phyloP scores from a whole-genome alignment of 2,329 filamentous ascomycete species.

The Aureobasidium mangrovei region DNA sequence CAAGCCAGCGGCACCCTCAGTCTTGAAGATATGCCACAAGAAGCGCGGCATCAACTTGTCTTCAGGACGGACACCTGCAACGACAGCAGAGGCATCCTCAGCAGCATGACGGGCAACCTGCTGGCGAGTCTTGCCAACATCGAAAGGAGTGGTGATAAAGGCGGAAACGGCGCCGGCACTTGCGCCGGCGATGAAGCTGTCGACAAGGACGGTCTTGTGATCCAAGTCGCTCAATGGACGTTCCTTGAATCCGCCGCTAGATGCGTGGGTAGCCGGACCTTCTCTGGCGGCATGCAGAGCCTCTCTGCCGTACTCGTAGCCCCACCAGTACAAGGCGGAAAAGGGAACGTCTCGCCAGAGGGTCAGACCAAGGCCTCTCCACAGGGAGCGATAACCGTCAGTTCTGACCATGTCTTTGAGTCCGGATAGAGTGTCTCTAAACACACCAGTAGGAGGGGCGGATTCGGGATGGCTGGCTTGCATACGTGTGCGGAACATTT shows the following conservation, averaged over 20 bases:
- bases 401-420: slow-evolving; percentile 68
- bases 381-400: slow-evolving; percentile 73
- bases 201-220: slow-evolving; percentile 68
- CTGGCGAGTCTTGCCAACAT: slow-evolving; percentile 92
- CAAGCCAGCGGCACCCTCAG: slow-evolving; percentile 70
- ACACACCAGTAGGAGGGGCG: slow-evolving; percentile 54
- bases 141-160: slow-evolving; percentile 86
- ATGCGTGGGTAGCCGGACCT: slow-evolving; percentile 14
- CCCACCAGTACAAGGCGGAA: slow-evolving; percentile 96
- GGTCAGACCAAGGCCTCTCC: slow-evolving; percentile 82
- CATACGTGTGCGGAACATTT: slow-evolving; percentile 87
- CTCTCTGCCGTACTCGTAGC: slow-evolving; percentile 78
- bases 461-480: slow-evolving; percentile 53
- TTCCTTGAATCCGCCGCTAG: slow-evolving; percentile 19
- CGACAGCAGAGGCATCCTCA: slow-evolving; percentile 29
- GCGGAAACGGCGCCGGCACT: slow-evolving; percentile 76
- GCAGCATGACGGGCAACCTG: slow-evolving; percentile 63
- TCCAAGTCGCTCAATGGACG: slow-evolving; percentile 58
- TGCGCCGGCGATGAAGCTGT: slow-evolving; percentile 83
- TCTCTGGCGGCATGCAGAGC: slow-evolving; percentile 59
- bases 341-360: slow-evolving; percentile 97
- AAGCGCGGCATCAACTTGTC: slow-evolving; percentile 70
- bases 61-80: slow-evolving; percentile 51
- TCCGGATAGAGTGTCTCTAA: slow-evolving; percentile 68
- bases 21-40: slow-evolving; percentile 81